These are phyloP conservation scores for Rhodosporidiobolus odoratus DNA, from an alignment of 768 basidiomycete genomes.

Conservation along the genomic window DNA sequence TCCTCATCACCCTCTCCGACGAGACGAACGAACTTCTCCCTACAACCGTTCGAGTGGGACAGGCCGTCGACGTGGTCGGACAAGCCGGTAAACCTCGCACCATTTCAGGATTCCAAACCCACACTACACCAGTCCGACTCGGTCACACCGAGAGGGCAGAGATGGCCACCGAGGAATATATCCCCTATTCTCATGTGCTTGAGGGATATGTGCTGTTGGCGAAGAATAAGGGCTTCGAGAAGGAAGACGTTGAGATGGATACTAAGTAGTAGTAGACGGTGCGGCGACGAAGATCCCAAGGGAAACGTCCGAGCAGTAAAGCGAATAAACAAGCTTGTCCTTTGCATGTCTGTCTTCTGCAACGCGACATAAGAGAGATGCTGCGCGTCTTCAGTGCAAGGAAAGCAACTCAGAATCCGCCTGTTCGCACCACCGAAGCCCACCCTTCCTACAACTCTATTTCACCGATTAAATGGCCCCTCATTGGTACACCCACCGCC, in stretches of 20 bases:
- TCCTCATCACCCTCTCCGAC: slow-evolving; percentile 95
- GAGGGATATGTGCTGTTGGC: slow-evolving; percentile 59
- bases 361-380: too few species aligned
- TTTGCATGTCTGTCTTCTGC: too few species aligned
- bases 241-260: slow-evolving; percentile 31
- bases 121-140: slow-evolving; percentile 89
- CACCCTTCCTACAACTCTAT: too few species aligned
- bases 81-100: slow-evolving; percentile 95
- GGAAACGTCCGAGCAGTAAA: too few species aligned
- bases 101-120: slow-evolving; percentile 97
- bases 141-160: slow-evolving; percentile 92
- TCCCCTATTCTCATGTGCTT: slow-evolving; percentile 80
- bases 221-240: slow-evolving; percentile 49
- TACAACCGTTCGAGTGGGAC: slow-evolving; percentile 88
- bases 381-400: too few species aligned
- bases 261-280: neutral
- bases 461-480: slow-evolving; percentile 37
- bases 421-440: too few species aligned
- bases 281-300: too few species aligned
- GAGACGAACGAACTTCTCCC: slow-evolving; percentile 69
- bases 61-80: slow-evolving; percentile 95
- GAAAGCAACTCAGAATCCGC: too few species aligned
- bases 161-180: slow-evolving; percentile 92
- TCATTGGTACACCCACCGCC: slow-evolving; percentile 62
- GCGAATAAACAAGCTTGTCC: neutral